Percentiles rank a stretch among this genome's conserved stretches.
Conservation (phyloP, 805 yeast species). For the Hanseniaspora thailandica region DNA sequence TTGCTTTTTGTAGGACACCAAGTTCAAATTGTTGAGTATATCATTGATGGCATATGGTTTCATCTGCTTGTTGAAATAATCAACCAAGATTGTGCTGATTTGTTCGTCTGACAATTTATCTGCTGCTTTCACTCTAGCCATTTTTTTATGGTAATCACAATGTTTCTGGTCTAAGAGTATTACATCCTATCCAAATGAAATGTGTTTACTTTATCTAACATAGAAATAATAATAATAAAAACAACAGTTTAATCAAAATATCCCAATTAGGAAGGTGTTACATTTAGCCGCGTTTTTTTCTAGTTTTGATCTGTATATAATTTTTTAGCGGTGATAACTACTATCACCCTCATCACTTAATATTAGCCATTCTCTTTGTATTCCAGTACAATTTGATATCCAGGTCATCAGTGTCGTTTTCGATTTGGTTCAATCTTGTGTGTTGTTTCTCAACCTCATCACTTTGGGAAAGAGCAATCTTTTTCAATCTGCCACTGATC, state of each 20-base stretch:
- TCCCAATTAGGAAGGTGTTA: background rate
- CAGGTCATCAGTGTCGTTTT: constrained; percentile 70
- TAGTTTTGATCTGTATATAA: too few relatives aligned
- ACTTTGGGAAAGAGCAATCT: constrained; percentile 59
- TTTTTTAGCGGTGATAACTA: too few relatives aligned
- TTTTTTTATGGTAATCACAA: too few relatives aligned
- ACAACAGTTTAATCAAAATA: background rate
- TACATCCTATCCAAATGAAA: too few relatives aligned
- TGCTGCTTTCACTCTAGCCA: background rate
- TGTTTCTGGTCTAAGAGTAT: too few relatives aligned
- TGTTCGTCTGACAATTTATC: constrained; percentile 24
- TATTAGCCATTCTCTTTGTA: constrained; percentile 52
- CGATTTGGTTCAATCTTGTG: constrained; percentile 56
- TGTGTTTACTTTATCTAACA: too few relatives aligned
- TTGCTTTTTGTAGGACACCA: constrained; percentile 28
- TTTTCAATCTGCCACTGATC: constrained; percentile 58
- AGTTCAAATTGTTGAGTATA: constrained; percentile 36
- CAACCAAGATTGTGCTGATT: constrained; percentile 21
- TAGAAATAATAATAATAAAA: background rate
- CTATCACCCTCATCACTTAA: constrained; percentile 29
- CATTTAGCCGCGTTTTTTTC: background rate
- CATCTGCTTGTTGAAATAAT: constrained; percentile 35
- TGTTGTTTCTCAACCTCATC: constrained; percentile 74
- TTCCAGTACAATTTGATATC: constrained; percentile 77
- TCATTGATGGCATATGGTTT: constrained; percentile 41